Percentiles rank a stretch among this genome's conserved stretches.
phyloP scores from a whole-genome alignment of 2,329 filamentous ascomycete genomes.

The Plectosphaerella sp. region DNA sequence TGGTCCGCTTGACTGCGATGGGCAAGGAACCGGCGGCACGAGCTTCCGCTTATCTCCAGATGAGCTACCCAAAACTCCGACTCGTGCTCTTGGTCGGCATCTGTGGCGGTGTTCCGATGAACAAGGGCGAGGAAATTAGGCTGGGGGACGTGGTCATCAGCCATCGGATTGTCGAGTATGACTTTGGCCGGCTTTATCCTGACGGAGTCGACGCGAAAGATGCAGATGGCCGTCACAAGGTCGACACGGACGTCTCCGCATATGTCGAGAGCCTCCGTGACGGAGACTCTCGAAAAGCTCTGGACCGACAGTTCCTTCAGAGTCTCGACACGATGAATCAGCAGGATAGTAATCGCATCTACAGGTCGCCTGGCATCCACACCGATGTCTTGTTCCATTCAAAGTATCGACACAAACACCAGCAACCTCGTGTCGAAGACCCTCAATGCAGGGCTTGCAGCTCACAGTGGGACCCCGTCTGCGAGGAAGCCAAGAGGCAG shows the following conservation, averaged over 20 bases:
- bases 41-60: constrained; percentile 5
- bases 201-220: constrained; percentile 16
- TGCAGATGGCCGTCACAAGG: constrained; percentile 7
- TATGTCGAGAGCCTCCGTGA: constrained; percentile 19
- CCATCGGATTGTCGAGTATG: constrained; percentile 20
- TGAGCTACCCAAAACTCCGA: constrained; percentile 13
- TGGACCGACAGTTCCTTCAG: constrained; percentile 2
- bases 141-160: constrained; percentile 25
- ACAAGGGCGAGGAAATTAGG: constrained; percentile 9
- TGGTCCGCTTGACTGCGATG: constrained; percentile 21
- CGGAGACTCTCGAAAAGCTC: constrained; percentile 3
- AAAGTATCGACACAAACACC: constrained; percentile 11
- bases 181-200: constrained; percentile 18
- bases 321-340: constrained; percentile 12
- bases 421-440: constrained; percentile 4
- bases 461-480: constrained; percentile 1
- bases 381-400: constrained; percentile 13
- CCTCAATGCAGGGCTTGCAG: constrained; percentile 29
- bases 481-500: too few relatives aligned
- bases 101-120: constrained; percentile 19
- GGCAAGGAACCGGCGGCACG: constrained; percentile 18
- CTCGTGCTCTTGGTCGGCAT: constrained; percentile 18
- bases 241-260: constrained; percentile 15
- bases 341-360: constrained; percentile 2
- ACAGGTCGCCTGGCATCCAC: constrained; percentile 9